Percentiles rank a stretch among this genome's conserved stretches.
Conservation (phyloP, 768 basidiomycete genomes). For the Boletus tylopilopsis region DNA sequence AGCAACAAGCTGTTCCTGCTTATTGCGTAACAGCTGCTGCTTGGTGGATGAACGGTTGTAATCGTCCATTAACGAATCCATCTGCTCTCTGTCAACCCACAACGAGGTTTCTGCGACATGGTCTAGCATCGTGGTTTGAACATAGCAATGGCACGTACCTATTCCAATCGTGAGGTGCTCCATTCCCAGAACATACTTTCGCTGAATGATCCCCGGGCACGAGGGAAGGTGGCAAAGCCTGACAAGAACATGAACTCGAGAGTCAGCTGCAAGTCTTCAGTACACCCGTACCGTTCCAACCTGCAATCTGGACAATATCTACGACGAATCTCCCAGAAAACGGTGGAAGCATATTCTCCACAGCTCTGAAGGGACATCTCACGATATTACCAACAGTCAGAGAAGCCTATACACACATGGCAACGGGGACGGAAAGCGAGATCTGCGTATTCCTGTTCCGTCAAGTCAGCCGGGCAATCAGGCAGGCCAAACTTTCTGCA, state of each 20-base stretch:
- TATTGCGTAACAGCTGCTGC: background rate
- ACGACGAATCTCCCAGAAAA: conserved; percentile 12
- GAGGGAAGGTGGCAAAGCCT: background rate
- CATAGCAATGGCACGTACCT: background rate
- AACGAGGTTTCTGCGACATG: background rate
- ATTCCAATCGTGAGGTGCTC: background rate
- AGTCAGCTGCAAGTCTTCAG: too few relatives aligned
- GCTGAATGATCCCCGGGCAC: background rate
- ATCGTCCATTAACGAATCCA: conserved; percentile 7
- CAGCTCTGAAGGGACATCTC: conserved; percentile 4
- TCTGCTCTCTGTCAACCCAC: conserved; percentile 10
- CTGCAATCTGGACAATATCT: conserved; percentile 11
- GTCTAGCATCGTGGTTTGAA: background rate
- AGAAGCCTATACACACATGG: conserved; percentile 4
- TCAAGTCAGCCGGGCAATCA: conserved; percentile 40
- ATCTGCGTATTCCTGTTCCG: conserved; percentile 42
- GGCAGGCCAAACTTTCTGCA: too few relatives aligned
- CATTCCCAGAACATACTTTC: background rate
- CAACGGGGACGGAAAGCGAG: conserved; percentile 36
- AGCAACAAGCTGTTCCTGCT: too few relatives aligned
- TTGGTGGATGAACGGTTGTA: conserved; percentile 1
- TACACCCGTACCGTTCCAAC: background rate
- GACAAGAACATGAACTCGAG: too few relatives aligned
- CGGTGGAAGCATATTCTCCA: background rate
- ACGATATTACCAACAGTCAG: background rate